These are phyloP conservation scores for Aspergillus terreus DNA, from an alignment of 2,329 filamentous ascomycete species.

Conservation along the genomic window DNA sequence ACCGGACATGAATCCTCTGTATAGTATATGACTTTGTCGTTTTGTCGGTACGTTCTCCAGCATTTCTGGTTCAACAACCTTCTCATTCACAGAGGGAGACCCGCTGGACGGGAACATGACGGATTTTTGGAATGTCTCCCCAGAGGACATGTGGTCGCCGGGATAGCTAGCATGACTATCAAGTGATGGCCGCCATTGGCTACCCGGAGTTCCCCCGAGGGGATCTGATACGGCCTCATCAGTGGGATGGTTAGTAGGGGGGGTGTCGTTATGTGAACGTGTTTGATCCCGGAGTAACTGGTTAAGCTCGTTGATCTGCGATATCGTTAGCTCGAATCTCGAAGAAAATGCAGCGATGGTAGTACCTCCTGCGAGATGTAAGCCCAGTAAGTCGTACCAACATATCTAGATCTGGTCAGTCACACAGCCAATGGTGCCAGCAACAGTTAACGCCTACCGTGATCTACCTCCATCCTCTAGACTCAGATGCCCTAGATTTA, in stretches of 20 bases:
- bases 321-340: not conserved
- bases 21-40: constrained; percentile 45
- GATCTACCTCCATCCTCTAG: constrained; percentile 42
- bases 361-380: constrained; percentile 43
- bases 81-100: constrained; percentile 31
- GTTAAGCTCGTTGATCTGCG: constrained; percentile 43
- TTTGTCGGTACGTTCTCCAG: constrained; percentile 41
- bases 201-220: constrained; percentile 9
- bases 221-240: constrained; percentile 22
- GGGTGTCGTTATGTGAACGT: constrained; percentile 28
- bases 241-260: constrained; percentile 16
- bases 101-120: constrained; percentile 36
- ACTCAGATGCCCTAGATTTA: constrained; percentile 41
- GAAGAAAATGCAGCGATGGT: not conserved
- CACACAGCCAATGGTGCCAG: not conserved
- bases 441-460: constrained; percentile 34
- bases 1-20: constrained; percentile 46
- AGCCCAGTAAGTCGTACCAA: constrained; percentile 45
- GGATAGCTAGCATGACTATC: constrained; percentile 11
- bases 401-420: constrained; percentile 30
- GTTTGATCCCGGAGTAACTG: constrained; percentile 41
- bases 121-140: constrained; percentile 33
- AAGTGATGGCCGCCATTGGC: constrained; percentile 19
- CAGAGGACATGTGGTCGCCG: constrained; percentile 15
- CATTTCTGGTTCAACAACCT: constrained; percentile 37